Base-by-base conservation (phyloP, 495 filamentous ascomycete species). In the Lophium mytilinum region DNA sequence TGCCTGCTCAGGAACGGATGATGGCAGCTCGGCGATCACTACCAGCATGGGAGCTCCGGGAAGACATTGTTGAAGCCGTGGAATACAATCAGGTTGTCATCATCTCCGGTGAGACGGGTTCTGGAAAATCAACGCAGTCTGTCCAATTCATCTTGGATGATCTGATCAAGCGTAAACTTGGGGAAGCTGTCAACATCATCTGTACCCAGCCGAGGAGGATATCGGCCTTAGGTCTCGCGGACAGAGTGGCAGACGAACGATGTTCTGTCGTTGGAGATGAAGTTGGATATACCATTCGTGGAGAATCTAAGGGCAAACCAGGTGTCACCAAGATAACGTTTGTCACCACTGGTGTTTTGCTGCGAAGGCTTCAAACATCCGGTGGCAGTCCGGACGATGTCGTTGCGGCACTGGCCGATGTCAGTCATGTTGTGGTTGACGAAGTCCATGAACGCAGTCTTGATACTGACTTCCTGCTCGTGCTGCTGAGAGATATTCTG, bases 61-160 rank as follows among this genome's bases (percentile, higher is more conserved):
- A 90, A 37, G 73, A 79, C 9, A 88, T 98, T 30, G 78, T 96
- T 24, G 64, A 77, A 11, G 82, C 87, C 3, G 84, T 97, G 17
- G 79, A 78, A 35, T 66, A 74, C 4, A 80, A 89, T 65, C 90
- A 95, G 69, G 88, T 97, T 18, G 92, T 87, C 4, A 97, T 98
- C 59, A 94, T 98, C 51, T 92, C 90, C 30, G 93, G 93, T 61
- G 93, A 96, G 72, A 98, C 93, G 7, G 93, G 93, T 52, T 94
- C 88, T 42, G 93, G 93, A 64, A 98, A 98, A 69, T 95, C 90
- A 53, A 98, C 93, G 0, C 93, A 98, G 69, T 89, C 89, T 11
- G 93, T 96, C 4, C 93, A 98, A 68, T 98, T 97, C 69, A 77
- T 98, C 19, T 76, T 98, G 7, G 93, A 98, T 64, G 89, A 96